A percentile compares a stretch with the other conserved stretches of the same genome.
Evolutionary conservation across 2,329 filamentous ascomycete species (phyloP).

Genomic region (Neoascochyta sp.): DNA sequence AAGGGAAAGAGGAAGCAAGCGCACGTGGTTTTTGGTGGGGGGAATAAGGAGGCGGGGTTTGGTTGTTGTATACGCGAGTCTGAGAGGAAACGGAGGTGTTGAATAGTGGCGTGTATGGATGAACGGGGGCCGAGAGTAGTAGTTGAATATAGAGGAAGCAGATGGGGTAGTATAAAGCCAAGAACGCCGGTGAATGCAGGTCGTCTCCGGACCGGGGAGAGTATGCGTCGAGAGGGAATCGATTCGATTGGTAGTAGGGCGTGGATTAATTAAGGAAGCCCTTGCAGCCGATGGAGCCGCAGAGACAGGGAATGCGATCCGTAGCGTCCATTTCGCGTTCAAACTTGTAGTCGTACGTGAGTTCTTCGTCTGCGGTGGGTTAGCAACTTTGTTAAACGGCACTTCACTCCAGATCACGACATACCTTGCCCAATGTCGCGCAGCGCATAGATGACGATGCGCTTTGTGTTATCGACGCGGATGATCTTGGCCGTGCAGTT

Average conservation of each 20-base stretch:
- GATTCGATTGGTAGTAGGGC: not conserved
- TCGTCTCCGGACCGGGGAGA: not conserved
- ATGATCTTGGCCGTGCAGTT: conserved; percentile 99
- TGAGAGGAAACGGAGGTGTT: too few relatives aligned
- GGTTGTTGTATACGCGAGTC: too few relatives aligned
- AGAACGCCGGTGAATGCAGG: not conserved
- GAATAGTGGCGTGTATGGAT: too few relatives aligned
- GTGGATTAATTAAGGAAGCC: conserved; percentile 85
- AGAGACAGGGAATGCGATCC: conserved; percentile 95
- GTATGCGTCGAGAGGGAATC: not conserved
- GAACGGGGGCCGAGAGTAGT: too few relatives aligned
- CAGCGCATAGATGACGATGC: conserved; percentile 97
- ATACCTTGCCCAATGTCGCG: conserved; percentile 92
- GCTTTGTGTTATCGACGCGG: conserved; percentile 94
- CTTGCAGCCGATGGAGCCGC: conserved; percentile 93
- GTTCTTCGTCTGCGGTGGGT: conserved; percentile 76
- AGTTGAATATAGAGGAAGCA: not conserved
- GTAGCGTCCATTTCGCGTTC: conserved; percentile 93
- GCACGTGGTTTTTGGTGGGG: too few relatives aligned
- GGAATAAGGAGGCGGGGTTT: too few relatives aligned
- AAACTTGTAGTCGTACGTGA: conserved; percentile 99
- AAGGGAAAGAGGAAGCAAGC: not conserved
- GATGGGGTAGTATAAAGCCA: not conserved
- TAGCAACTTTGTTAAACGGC: conserved; percentile 3
- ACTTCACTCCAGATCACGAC: too few relatives aligned